Conservation (phyloP, 169 alveolate species). For the Eimeria necatrix region DNA sequence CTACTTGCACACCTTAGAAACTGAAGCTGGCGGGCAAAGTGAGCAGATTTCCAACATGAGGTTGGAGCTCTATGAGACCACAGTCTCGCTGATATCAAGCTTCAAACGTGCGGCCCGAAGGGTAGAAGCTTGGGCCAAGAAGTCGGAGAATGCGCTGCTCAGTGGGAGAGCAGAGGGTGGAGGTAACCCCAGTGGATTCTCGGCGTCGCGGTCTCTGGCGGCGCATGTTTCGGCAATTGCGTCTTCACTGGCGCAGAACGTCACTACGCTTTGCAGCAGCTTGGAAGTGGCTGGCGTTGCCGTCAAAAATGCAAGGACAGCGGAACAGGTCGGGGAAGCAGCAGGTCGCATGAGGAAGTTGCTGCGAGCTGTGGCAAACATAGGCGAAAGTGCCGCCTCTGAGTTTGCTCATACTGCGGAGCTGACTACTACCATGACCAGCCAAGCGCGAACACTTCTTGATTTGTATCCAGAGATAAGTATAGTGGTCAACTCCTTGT, state of each 20-base stretch:
- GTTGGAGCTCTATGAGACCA: neutral
- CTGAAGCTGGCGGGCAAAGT: neutral
- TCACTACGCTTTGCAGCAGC: neutral
- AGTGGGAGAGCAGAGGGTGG: neutral
- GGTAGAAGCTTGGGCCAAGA: constrained; percentile 29
- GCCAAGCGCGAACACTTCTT: neutral
- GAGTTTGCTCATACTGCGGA: neutral
- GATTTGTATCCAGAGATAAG: neutral
- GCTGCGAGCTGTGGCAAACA: constrained; percentile 13
- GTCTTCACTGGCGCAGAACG: neutral
- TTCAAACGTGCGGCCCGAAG: constrained; percentile 7
- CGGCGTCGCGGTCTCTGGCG: neutral
- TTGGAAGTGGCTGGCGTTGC: neutral
- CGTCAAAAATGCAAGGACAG: neutral
- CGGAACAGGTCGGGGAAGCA: neutral
- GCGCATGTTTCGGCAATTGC: neutral
- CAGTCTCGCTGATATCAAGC: neutral
- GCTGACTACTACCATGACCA: constrained; percentile 21
- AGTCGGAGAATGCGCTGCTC: constrained; percentile 16
- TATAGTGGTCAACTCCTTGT: neutral
- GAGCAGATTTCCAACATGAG: neutral
- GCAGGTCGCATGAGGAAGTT: neutral
- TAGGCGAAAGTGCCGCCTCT: neutral
- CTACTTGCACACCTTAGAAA: neutral
- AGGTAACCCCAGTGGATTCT: neutral